Conservation (phyloP, 1,139 yeast species). For the Diutina catenulata region DNA sequence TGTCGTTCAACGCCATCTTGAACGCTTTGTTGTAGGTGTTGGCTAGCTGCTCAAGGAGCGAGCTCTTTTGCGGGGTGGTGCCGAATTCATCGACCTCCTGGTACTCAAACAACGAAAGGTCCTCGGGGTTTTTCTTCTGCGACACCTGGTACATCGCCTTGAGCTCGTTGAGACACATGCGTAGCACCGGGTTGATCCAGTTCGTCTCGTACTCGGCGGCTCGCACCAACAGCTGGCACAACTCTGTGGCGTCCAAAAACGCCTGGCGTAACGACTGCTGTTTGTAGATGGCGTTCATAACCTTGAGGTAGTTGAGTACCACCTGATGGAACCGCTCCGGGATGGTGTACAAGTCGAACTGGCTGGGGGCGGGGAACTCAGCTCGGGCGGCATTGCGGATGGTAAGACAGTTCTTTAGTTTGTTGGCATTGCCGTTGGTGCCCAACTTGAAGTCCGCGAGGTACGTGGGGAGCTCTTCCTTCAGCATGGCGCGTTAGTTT, state of each 20-base stretch:
- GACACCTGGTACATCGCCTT: slow-evolving; percentile 33
- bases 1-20: slow-evolving; percentile 69
- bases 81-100: slow-evolving; percentile 7
- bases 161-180: slow-evolving; percentile 43
- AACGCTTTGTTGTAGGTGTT: slow-evolving; percentile 63
- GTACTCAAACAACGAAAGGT: slow-evolving; percentile 7
- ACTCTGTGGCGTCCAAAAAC: slow-evolving; percentile 27
- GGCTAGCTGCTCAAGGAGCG: slow-evolving; percentile 42
- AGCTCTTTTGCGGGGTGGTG: slow-evolving; percentile 7
- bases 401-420: slow-evolving; percentile 18
- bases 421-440: slow-evolving; percentile 12
- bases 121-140: slow-evolving; percentile 13
- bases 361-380: slow-evolving; percentile 24
- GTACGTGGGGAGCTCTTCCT: background rate
- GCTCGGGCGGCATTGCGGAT: slow-evolving; percentile 22
- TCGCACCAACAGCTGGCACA: slow-evolving; percentile 40
- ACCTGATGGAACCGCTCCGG: background rate
- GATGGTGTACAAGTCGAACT: slow-evolving; percentile 23
- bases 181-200: slow-evolving; percentile 59
- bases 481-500: background rate
- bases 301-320: slow-evolving; percentile 16
- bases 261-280: slow-evolving; percentile 25
- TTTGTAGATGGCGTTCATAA: slow-evolving; percentile 27
- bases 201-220: slow-evolving; percentile 50
- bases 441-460: no score